Evolutionary conservation across 306 rosid species (phyloP), one percentile per base, ranked within the genome.

Genomic region (Sophora flavescens): DNA sequence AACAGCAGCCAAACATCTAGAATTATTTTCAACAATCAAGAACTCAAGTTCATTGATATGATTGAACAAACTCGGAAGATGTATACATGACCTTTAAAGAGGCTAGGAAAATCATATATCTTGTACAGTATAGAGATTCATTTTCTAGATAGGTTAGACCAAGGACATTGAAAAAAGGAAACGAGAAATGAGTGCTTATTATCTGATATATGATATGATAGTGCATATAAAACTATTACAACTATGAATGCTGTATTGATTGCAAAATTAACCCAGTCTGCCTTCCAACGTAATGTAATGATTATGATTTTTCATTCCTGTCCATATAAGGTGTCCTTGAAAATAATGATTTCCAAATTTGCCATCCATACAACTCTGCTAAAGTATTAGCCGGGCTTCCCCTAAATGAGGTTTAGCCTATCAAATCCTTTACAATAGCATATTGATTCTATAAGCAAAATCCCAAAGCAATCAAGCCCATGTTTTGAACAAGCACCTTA

Each of bases 311-410:
- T 26, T 18, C 11, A 4, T 36, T 50, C 65, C 16, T 8, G 6
- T 17, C 58, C 66, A 10, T 5, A 63, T 42, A 66, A 30, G 67
- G 62, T 5, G 4, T 11, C 6, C 22, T 12, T 8, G 44, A 18
- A 60, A 78, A 60, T 4, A 69, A 69, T 41, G 52, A n/a, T 60
- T 58, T 61, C 6, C 3, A 78, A 69, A 28, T 61, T 70, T 70
- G 70, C 57, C 53, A 39, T 12, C 41, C 22, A 78, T 16, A 59
- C 16, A 74, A 65, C 79, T 54, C 50, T 39, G 63, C 33, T n/a
- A 36, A 47, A 35, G 26, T 72, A 80, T 53, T 5, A 36, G 28
- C 9, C 56, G 13, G 39, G 17, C 71, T 32, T 80, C 15, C 33
- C 42, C 47, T 9, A 10, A 57, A 57, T 22, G 26, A 42, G 61